Conservation (phyloP, 345 rosid genomes). For the Lepidium aucheri region DNA sequence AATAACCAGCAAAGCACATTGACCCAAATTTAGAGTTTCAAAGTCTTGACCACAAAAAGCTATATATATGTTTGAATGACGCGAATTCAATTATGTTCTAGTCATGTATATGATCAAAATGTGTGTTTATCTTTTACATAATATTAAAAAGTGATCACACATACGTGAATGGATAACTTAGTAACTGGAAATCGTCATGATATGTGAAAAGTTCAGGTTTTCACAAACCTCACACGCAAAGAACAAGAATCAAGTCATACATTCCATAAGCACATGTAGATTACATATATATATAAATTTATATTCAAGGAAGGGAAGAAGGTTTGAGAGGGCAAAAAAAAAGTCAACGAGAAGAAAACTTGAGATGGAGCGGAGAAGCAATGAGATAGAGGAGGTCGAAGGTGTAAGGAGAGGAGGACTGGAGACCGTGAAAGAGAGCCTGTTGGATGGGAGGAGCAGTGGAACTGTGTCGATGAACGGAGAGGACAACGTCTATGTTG, state of each 20-base stretch:
- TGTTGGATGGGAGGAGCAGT: constrained; percentile 32
- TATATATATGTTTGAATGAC: constrained; percentile 4
- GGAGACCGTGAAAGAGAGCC: constrained; percentile 21
- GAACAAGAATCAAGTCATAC: constrained; percentile 9
- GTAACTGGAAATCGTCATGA: constrained; percentile 10
- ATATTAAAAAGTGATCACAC: background rate
- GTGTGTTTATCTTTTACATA: background rate
- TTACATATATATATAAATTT: background rate
- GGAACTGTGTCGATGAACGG: constrained; percentile 42
- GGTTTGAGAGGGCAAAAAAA: background rate
- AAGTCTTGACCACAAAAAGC: background rate
- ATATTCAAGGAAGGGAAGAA: background rate
- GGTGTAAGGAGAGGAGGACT: constrained; percentile 15
- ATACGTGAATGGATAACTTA: constrained; percentile 13
- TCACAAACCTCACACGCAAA: constrained; percentile 18
- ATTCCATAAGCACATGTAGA: background rate
- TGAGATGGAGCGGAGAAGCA: constrained; percentile 13
- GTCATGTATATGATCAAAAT: background rate
- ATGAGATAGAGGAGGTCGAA: constrained; percentile 28
- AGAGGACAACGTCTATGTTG: constrained; percentile 55
- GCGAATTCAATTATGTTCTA: background rate
- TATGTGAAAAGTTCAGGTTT: constrained; percentile 12
- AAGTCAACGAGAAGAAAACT: constrained; percentile 18
- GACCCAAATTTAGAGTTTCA: background rate
- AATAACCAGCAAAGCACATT: constrained; percentile 11